These are phyloP conservation scores for Saitozyma podzolica DNA, from an alignment of 768 basidiomycete genomes.

Conservation along the genomic window DNA sequence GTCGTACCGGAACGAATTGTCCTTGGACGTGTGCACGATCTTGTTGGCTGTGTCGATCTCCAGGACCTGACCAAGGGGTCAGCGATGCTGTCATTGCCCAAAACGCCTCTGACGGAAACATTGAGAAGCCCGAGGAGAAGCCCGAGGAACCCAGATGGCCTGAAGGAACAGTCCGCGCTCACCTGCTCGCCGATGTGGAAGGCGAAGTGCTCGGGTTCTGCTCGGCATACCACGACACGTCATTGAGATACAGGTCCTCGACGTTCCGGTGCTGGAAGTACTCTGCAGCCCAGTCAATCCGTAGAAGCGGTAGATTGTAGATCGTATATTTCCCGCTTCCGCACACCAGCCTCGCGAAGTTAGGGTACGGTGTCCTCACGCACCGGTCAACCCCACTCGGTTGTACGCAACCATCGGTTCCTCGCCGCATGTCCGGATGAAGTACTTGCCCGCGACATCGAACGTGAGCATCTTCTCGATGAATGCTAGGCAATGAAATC, in stretches of 20 bases:
- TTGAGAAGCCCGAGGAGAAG: too few species aligned
- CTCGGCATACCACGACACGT: conserved; percentile 62
- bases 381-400: conserved; percentile 54
- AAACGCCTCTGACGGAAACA: too few species aligned
- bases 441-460: conserved; percentile 59
- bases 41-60: conserved; percentile 46
- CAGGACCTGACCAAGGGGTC: conserved; percentile 16
- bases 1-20: conserved; percentile 56
- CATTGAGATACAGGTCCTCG: conserved; percentile 64
- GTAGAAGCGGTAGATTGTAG: too few species aligned
- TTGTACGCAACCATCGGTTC: conserved; percentile 53
- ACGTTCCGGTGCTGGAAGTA: conserved; percentile 66
- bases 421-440: conserved; percentile 65
- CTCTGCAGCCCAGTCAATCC: conserved; percentile 39
- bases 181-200: conserved; percentile 46
- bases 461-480: conserved; percentile 68
- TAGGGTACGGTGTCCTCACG: background rate
- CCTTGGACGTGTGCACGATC: conserved; percentile 49
- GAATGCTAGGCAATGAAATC: conserved; percentile 58
- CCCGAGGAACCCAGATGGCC: too few species aligned
- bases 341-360: background rate
- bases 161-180: too few species aligned
- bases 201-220: conserved; percentile 61
- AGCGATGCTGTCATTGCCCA: too few species aligned
- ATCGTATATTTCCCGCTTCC: background rate